Evolutionary conservation across 768 basidiomycete species (phyloP).

Genomic region (Xerocomus potaroensis): DNA sequence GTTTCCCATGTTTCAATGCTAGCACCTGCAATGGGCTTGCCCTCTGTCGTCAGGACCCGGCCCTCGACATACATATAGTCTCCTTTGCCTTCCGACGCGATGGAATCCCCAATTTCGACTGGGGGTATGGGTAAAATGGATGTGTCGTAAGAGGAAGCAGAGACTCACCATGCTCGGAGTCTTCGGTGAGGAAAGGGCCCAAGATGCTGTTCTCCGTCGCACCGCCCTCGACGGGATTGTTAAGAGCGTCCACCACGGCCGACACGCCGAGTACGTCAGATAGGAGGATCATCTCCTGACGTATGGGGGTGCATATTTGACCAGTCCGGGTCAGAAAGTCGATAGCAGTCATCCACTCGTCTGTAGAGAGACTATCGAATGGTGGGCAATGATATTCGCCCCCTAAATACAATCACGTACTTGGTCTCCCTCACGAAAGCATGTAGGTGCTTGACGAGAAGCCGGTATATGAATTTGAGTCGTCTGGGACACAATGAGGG

Average conservation of each 20-base stretch:
- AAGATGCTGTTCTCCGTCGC: slow-evolving; percentile 75
- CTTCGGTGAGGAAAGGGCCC: slow-evolving; percentile 80
- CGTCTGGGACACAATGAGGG: slow-evolving; percentile 28
- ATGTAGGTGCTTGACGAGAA: slow-evolving; percentile 65
- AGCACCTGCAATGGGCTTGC: slow-evolving; percentile 61
- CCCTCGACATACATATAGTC: slow-evolving; percentile 82
- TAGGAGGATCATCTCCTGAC: slow-evolving; percentile 81
- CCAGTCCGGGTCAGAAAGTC: slow-evolving; percentile 75
- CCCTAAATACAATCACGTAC: slow-evolving; percentile 24
- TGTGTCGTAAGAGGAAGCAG: background rate
- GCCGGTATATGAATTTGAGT: slow-evolving; percentile 43
- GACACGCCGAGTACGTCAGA: slow-evolving; percentile 80
- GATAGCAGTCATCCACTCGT: slow-evolving; percentile 83
- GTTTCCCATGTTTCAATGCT: slow-evolving; percentile 84
- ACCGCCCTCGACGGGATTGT: slow-evolving; percentile 57
- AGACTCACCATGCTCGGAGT: slow-evolving; percentile 62
- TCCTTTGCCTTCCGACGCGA: slow-evolving; percentile 85
- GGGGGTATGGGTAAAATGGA: background rate
- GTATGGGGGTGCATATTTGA: slow-evolving; percentile 64
- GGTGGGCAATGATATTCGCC: background rate
- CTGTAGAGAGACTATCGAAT: slow-evolving; percentile 54
- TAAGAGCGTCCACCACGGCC: slow-evolving; percentile 68
- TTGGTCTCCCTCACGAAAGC: slow-evolving; percentile 69
- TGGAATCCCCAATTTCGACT: slow-evolving; percentile 70
- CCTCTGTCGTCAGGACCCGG: slow-evolving; percentile 51